Base-by-base conservation (phyloP, 169 alveolate genomes). In the Plasmodium vivax region DNA sequence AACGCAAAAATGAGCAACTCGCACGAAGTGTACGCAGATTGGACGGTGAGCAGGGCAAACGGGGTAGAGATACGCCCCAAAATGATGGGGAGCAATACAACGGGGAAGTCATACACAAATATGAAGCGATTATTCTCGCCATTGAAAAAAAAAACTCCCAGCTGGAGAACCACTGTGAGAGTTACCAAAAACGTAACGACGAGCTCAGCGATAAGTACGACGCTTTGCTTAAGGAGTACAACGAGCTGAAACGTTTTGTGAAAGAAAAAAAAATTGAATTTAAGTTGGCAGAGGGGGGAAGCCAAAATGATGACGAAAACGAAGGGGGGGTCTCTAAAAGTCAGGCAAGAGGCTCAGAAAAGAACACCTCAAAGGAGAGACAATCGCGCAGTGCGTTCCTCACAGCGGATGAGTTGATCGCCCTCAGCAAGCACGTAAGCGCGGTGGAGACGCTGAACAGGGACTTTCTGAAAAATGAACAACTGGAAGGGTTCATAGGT, bases 101-200 rank as follows among this genome's bases (percentile, higher is more conserved):
- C 43, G 68, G 30, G 38, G 47, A 85, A 6, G 58, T 36, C 45
- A 74, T 88, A 38, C 62, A 47, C 3, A 84, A 88, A 88, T 88
- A 88, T 88, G 91, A 88, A 23, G 90, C 81, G 27, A 88, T 88
- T 8, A 12, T 88, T 58, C 58, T 80, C 71, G 74, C 73, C 47
- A 73, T 88, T 73, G 94, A 88, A 71, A 79, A 80, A 62, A 88
- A 88, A 54, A 88, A 88, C 54, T 27, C 71, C 30, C 91, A 88
- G 47, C 34, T 88, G 73, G 94, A 88, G 72, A 80, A 88, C 51
- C 45, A 88, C 41, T 88, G 90, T 62, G 91, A 88, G 72, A 43
- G 34, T 56, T 88, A 58, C 9, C 43, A 80, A 80, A 56, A 88
- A 80, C 85, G 36, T 10, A 88, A 88, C 68, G 32, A 68, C 38